Base-by-base conservation (phyloP, 345 rosid genomes). In the Trapa bicornis region DNA sequence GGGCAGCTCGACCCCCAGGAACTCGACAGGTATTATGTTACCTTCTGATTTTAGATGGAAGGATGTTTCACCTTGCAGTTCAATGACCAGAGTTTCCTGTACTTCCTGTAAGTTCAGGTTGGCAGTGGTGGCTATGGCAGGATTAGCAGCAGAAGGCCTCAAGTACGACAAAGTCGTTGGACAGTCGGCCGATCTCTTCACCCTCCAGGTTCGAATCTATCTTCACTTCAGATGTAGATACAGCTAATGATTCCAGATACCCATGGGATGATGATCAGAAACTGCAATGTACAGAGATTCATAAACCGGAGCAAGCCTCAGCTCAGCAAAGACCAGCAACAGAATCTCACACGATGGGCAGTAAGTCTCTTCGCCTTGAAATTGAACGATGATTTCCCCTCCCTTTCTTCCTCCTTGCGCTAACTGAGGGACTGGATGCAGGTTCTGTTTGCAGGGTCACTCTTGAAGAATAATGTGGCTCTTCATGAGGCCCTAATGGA, bases 311-410 rank as follows among this genome's bases (percentile, higher is more conserved):
- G 89, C 82, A 87, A 82, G 71, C 97, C 94, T 35, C 81, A 78
- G 67, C 81, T 90, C 37, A 87, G 88, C 80, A 87, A 90, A 71
- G 89, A 81, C 37, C 92, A 90, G 86, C 98, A 93, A 72, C 96
- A 84, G 78, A 93, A 93, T 78, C 96, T 90, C 47, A 90, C 97
- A 0, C 77, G 98, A 90, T 93, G 98, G 98, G 97, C 96, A 29
- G 98, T 93, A 80, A 77, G 91, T 79, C 65, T 47, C 4, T 41
- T 50, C 63, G n/a, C 32, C 16, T 38, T 10, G 63, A 58, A 32
- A 58, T 16, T 38, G 16, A 15, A 37, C 56, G 5, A 1, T 16
- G 4, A 42, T 65, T 38, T 5, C 50, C 60, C 61, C 15, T 47
- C 22, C 32, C 29, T 16, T 16, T 17, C 2, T 50, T 17, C 7